A percentile compares a stretch with the other conserved stretches of the same genome.
Conservation (phyloP, 345 rosid species). For the Turnera subulata region DNA sequence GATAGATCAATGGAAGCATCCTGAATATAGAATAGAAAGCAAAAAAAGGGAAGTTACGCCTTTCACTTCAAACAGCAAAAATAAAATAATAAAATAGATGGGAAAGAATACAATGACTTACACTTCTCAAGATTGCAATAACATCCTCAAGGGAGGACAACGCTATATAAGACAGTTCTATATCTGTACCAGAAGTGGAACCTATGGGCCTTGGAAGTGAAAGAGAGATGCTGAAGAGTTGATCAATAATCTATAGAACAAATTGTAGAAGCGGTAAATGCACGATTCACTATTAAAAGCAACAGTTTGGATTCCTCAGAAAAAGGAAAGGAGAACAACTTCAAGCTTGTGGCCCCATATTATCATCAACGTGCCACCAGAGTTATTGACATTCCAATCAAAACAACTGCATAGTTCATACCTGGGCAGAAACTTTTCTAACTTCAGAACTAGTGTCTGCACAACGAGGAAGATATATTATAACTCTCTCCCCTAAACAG, state of each 20-base stretch:
- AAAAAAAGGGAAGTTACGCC: neutral
- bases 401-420: constrained; percentile 25
- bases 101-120: constrained; percentile 30
- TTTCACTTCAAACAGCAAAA: constrained; percentile 8
- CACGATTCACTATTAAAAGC: neutral
- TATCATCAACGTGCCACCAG: neutral
- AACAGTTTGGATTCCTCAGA: too few relatives aligned
- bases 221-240: constrained; percentile 85
- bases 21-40: constrained; percentile 34
- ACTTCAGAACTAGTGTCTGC: constrained; percentile 92
- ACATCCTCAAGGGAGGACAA: constrained; percentile 95
- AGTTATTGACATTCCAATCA: neutral
- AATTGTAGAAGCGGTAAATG: constrained; percentile 2
- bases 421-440: constrained; percentile 92
- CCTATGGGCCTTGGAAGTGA: constrained; percentile 75
- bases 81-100: neutral
- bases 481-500: constrained; percentile 88
- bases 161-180: constrained; percentile 71
- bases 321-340: too few relatives aligned
- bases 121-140: constrained; percentile 87
- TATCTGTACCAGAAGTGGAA: constrained; percentile 45
- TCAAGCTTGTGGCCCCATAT: too few relatives aligned
- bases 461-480: constrained; percentile 92
- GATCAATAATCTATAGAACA: constrained; percentile 71
- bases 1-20: constrained; percentile 99